Evolutionary conservation across 163 green algal species (phyloP), one percentile per base, ranked within the genome.

Genomic region (Trebouxiophyceae sp.): DNA sequence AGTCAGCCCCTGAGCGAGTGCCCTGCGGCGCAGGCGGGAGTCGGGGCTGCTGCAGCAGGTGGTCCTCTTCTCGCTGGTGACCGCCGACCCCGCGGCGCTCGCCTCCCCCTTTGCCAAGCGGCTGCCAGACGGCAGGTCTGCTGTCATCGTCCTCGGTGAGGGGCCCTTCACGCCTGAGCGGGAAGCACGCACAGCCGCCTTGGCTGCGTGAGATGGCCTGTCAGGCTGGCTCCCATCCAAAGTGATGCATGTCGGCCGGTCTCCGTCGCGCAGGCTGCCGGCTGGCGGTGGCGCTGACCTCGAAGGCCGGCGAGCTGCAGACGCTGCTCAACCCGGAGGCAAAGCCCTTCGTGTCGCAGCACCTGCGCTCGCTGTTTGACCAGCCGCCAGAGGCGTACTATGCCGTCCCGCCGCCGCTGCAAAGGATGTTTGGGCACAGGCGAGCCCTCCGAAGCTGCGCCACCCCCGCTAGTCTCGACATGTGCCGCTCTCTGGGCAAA

Each of bases 11-110:
- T 50, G 5, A 3, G 12, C 2, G 24, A 65, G 27, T 27, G 33
- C 22, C 63, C 0, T 63, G 7, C 1, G 1, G 3, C 47, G 60
- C 57, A 71, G 55, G 22, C 33, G 28, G 20, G 72, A 80, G 61
- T 50, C 12, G 0, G 76, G 76, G 19, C 34, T 83, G 12, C 39
- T 83, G 60, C 69, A 80, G 50, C 65, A 77, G 54, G 54, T 78
- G 39, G 67, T 83, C 5, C 56, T 83, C 0, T 67, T 83, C 29
- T 60, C 73, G 0, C 59, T 76, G 23, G 26, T 71, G 1, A 59
- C 65, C 3, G 47, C 60, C 12, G 5, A 45, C 58, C 26, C 7
- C n/a, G 8, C 16, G 2, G 0, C 4, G 6, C 31, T 16, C 30
- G n/a, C 33, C 50, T 26, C 62, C 20, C 28, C 33, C 2, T 1